phyloP scores from a whole-genome alignment of 2,329 filamentous ascomycete genomes.

The Ceratocystis lukuohia region DNA sequence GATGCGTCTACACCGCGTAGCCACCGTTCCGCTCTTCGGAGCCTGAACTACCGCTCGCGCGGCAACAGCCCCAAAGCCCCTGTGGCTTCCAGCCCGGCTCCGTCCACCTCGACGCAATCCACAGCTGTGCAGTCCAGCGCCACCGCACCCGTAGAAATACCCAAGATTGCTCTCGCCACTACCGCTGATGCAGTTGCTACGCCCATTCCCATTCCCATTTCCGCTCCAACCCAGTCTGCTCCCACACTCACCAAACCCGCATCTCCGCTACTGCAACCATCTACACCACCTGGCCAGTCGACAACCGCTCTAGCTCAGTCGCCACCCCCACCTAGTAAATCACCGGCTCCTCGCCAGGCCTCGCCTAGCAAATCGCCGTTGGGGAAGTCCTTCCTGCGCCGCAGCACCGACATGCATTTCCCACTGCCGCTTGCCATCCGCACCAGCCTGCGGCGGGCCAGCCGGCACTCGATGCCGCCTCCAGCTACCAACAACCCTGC shows the following conservation, averaged over 20 bases:
- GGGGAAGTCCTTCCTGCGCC: not conserved
- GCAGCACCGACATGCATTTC: slow-evolving; percentile 15
- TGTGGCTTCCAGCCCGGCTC: not conserved
- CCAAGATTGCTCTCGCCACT: not conserved
- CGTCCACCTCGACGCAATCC: not conserved
- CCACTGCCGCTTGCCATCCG: slow-evolving; percentile 4
- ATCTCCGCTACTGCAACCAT: not conserved
- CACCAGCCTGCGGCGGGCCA: not conserved
- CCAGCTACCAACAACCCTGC: not conserved
- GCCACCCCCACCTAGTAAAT: not conserved
- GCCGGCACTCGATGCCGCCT: not conserved
- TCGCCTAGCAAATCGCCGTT: not conserved
- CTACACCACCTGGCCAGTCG: not conserved
- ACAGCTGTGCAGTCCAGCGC: not conserved
- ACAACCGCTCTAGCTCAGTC: not conserved
- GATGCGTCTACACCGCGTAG: slow-evolving; percentile 12
- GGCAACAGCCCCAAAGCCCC: not conserved
- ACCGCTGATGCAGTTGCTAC: not conserved
- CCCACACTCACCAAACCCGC: not conserved
- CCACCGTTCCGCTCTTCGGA: slow-evolving; percentile 6
- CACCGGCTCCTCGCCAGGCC: not conserved
- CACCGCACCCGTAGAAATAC: not conserved
- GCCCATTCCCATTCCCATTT: not conserved
- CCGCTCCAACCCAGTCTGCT: not conserved
- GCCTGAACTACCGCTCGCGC: slow-evolving; percentile 6